Evolutionary conservation across 768 basidiomycete genomes (phyloP).

Genomic region (Auriscalpium orientale): DNA sequence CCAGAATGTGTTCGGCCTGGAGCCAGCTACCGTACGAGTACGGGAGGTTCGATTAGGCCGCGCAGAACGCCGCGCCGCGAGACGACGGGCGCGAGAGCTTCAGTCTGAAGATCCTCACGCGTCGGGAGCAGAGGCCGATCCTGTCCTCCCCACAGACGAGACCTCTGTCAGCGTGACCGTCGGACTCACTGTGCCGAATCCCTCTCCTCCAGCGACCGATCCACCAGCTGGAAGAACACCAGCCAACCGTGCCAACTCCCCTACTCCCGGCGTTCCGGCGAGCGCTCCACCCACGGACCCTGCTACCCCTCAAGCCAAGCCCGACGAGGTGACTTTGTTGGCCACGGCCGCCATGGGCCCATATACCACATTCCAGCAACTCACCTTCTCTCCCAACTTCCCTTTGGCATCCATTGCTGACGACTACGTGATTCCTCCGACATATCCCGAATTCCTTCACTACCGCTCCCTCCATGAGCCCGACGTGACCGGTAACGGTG

Average conservation of each 20-base stretch:
- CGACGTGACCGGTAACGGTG: conserved; percentile 34
- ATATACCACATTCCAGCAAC: conserved; percentile 89
- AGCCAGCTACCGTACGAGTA: conserved; percentile 90
- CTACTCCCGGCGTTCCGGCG: conserved; percentile 24
- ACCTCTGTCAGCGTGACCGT: conserved; percentile 33
- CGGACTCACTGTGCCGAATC: conserved; percentile 52
- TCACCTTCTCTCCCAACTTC: conserved; percentile 78
- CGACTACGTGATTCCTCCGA: conserved; percentile 87
- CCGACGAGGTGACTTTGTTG: conserved; percentile 62
- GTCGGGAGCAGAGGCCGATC: conserved; percentile 35
- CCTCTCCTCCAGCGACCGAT: conserved; percentile 29
- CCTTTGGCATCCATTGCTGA: conserved; percentile 86
- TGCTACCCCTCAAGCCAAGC: conserved; percentile 30
- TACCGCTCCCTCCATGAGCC: conserved; percentile 62
- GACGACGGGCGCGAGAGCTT: conserved; percentile 68
- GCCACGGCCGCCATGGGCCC: conserved; percentile 70
- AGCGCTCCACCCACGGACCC: conserved; percentile 22
- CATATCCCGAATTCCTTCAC: conserved; percentile 71
- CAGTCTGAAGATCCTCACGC: conserved; percentile 41
- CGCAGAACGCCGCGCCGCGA: conserved; percentile 77
- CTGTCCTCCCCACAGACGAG: conserved; percentile 41
- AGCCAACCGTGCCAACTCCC: conserved; percentile 25
- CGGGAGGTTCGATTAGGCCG: conserved; percentile 88
- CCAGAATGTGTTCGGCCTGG: conserved; percentile 87
- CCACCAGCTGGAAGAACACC: conserved; percentile 20